Conservation (phyloP, 129 eudicot species). For the Mikania micrantha region DNA sequence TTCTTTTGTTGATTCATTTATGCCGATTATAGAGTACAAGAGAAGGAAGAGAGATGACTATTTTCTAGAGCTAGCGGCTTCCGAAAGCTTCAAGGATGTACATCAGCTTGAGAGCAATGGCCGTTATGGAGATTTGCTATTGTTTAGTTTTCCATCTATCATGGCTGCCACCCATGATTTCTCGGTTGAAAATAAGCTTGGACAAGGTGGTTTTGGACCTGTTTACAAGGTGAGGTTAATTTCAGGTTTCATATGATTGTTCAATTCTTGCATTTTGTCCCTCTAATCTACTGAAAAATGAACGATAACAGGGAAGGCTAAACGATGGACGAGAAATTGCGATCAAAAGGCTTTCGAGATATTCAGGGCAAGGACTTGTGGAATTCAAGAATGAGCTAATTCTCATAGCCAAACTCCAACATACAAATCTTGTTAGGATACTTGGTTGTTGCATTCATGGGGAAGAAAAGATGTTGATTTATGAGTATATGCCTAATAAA, state of each 20-base stretch:
- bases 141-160: conserved; percentile 26
- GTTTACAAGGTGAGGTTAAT: conserved; percentile 34
- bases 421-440: conserved; percentile 28
- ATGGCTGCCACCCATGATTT: conserved; percentile 30
- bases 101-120: conserved; percentile 14
- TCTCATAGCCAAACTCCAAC: conserved; percentile 32
- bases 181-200: conserved; percentile 34
- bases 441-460: conserved; percentile 32
- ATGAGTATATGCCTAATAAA: conserved; percentile 44
- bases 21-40: not conserved
- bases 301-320: conserved; percentile 24
- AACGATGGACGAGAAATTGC: conserved; percentile 24
- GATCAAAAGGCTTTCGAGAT: conserved; percentile 18
- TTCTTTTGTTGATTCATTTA: not conserved
- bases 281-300: not conserved
- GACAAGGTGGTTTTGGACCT: conserved; percentile 52
- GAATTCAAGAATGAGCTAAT: conserved; percentile 44
- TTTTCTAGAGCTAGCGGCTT: conserved; percentile 22
- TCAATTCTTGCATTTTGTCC: not conserved
- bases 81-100: conserved; percentile 23
- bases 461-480: conserved; percentile 41
- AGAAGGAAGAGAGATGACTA: conserved; percentile 6
- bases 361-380: conserved; percentile 37
- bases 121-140: conserved; percentile 23
- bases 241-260: too few species aligned